Percentiles rank a stretch among this genome's conserved stretches.
phyloP scores from a whole-genome alignment of 345 rosid species.

The Tarenaya hassleriana region DNA sequence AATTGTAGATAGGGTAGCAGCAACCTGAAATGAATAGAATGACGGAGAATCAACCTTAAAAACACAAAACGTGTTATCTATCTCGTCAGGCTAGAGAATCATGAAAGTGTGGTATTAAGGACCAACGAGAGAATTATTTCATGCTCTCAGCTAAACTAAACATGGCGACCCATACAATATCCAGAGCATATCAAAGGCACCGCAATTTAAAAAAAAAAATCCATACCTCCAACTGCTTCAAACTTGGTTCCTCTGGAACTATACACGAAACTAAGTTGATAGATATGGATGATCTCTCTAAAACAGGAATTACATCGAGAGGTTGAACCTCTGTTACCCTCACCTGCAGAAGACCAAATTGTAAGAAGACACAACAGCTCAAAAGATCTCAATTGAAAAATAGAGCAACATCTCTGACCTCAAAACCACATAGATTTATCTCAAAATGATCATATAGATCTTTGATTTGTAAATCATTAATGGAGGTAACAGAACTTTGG shows the following conservation, averaged over 20 bases:
- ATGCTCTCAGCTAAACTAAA: slow-evolving; percentile 18
- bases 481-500: slow-evolving; percentile 25
- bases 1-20: slow-evolving; percentile 34
- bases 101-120: slow-evolving; percentile 3
- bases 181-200: too few species aligned
- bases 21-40: slow-evolving; percentile 49
- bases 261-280: slow-evolving; percentile 45
- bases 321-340: slow-evolving; percentile 35
- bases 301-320: slow-evolving; percentile 33
- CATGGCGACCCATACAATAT: slow-evolving; percentile 11
- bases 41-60: slow-evolving; percentile 11
- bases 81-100: slow-evolving; percentile 5
- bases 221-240: slow-evolving; percentile 74
- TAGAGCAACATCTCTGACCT: slow-evolving; percentile 37
- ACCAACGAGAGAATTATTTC: background rate
- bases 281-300: slow-evolving; percentile 53
- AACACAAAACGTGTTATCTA: slow-evolving; percentile 2
- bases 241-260: slow-evolving; percentile 53
- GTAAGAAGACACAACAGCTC: slow-evolving; percentile 18
- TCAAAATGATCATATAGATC: slow-evolving; percentile 55
- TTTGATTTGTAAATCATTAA: slow-evolving; percentile 34
- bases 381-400: slow-evolving; percentile 11
- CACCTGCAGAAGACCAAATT: slow-evolving; percentile 42
- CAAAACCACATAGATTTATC: slow-evolving; percentile 46
- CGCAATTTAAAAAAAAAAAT: slow-evolving; percentile 16